phyloP scores from a whole-genome alignment of 257 asterid genomes.

The Nicotiana tabacum region DNA sequence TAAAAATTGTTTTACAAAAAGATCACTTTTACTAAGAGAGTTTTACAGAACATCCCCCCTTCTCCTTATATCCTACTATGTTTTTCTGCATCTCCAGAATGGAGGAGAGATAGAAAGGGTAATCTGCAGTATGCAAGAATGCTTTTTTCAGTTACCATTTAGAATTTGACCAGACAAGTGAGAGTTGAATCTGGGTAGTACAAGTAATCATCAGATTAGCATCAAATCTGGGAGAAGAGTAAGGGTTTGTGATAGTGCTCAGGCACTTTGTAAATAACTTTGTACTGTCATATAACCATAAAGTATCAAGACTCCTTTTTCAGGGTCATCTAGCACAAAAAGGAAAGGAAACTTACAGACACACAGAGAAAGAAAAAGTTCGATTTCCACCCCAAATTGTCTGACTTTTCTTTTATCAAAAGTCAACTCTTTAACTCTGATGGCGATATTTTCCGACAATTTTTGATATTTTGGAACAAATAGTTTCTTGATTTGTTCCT shows the following conservation, averaged over 20 bases:
- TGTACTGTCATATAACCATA: no score
- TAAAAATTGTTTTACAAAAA: background rate
- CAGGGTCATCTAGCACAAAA: no score
- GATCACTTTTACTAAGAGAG: no score
- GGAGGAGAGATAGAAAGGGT: background rate
- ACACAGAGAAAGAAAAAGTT: no score
- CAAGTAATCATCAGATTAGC: background rate
- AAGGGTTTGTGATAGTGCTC: background rate
- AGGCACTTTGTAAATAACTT: background rate
- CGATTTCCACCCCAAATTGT: no score
- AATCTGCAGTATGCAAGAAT: background rate
- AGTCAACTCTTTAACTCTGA: background rate
- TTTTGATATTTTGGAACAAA: background rate
- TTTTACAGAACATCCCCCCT: background rate
- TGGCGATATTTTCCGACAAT: background rate
- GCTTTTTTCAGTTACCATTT: background rate
- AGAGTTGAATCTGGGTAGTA: background rate
- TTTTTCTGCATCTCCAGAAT: background rate
- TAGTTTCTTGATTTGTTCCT: no score
- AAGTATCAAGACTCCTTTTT: no score
- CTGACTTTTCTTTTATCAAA: no score
- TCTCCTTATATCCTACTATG: background rate
- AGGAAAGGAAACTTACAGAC: no score
- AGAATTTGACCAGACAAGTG: background rate
- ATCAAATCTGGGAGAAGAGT: background rate